Evolutionary conservation across 768 basidiomycete genomes (phyloP), one percentile per base, ranked within the genome.

Genomic region (Russula abietina): DNA sequence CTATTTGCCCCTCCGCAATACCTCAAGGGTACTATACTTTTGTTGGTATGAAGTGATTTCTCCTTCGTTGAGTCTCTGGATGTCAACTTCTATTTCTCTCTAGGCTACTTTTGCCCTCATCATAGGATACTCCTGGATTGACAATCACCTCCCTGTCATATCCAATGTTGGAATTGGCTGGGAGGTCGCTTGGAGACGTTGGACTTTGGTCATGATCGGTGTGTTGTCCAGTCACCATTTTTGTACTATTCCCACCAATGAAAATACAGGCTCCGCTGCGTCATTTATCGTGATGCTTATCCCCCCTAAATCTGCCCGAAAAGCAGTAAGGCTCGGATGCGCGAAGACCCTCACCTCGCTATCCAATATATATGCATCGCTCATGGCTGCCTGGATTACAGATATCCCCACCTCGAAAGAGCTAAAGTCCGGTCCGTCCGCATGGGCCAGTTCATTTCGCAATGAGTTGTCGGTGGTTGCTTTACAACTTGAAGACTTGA

Each of bases 101-200:
- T 68, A 81, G 74, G 73, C 73, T 0, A 82, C 79, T 2, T 74
- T 77, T 54, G 70, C 73, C 9, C 75, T 84, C 22, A 73, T 81
- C 17, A 71, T 82, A 2, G 83, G 83, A 0, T 85, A 84, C 68
- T 79, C 79, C 0, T 85, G 81, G 81, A 75, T 84, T 45, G 83
- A 85, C 63, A 78, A 76, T 3, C 79, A 85, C 67, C 65, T 80
- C 2, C 67, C 70, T 2, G 71, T 79, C 30, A 70, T 78, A 26
- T 78, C 75, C 17, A 79, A 80, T 59, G 76, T 79, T 2, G 85
- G 85, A 2, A 73, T 79, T 6, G 85, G 84, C 1, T 82, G 81
- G 72, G 68, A 69, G 2, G 71, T 84, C 38, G 80, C 82, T 0
- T 84, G 84, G 79, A 73, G 73, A 63, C 73, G 84, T 50, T 82